Base-by-base conservation (phyloP, 371 early-diverging fungal species). In the Massospora cicadina region DNA sequence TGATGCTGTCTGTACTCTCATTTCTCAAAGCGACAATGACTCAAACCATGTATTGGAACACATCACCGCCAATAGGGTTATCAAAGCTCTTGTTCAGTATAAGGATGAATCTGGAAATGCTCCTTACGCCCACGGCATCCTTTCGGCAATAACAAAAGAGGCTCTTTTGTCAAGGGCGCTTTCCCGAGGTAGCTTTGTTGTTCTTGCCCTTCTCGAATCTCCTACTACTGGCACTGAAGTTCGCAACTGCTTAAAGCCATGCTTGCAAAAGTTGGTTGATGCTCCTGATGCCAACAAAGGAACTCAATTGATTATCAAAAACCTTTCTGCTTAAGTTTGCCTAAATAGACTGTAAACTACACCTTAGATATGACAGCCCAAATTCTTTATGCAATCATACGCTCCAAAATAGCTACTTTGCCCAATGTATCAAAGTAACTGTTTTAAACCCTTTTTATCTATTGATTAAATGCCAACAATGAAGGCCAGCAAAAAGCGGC, bases 1-100 rank as follows among this genome's bases (percentile, higher is more conserved):
- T 3, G 55, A 63, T 7, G 58, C 62, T 27, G 28, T 66, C 13
- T 28, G 54, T 17, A 21, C 24, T 24, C 54, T 66, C 21, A 43
- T 43, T 43, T 5, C 43, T 43, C 43, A 43, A 17, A 17, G 10
- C 17, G 74, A 74, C n/a, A 58, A 66, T 26, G 71, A 69, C 17
- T 76, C 77, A n/a, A 75, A 81, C 28, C 77, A 81, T 59, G 70
- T 79, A 29, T 71, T 84, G 66, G 70, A 76, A 66, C 72, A 76
- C 27, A 74, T 79, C 55, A 78, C 79, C 58, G 81, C 76, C 32
- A 81, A 82, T 65, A 77, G 82, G 62, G 68, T 79, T 31, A 73
- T 77, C 66, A 84, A 84, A 69, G 75, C 77, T 0, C 71, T 84
- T 70, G 73, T 82, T 55, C 77, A 77, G 64, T 81, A 79, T 2